Evolutionary conservation across 148 eudicot species (phyloP).

Genomic region (Linanthus parryae): DNA sequence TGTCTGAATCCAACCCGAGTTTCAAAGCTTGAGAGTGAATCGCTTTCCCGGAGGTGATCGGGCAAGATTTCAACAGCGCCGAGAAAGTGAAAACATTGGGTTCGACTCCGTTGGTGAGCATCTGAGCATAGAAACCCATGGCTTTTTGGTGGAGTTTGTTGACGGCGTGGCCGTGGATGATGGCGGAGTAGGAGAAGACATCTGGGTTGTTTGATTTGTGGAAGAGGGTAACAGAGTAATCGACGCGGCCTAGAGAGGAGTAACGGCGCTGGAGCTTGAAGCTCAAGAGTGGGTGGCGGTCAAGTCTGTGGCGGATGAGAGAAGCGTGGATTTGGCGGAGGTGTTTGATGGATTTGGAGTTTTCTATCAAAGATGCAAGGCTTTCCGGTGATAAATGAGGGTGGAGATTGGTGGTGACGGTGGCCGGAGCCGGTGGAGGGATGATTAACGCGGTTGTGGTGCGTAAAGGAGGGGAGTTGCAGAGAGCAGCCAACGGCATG

Average conservation of each 20-base stretch:
- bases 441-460: no score
- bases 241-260: conserved; percentile 43
- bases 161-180: conserved; percentile 45
- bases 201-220: no score
- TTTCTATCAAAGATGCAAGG: conserved; percentile 43
- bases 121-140: conserved; percentile 36
- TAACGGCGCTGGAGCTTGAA: conserved; percentile 84
- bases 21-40: conserved; percentile 57
- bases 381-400: conserved; percentile 29
- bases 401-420: no score
- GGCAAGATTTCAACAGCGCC: conserved; percentile 45
- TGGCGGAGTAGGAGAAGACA: no score
- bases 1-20: conserved; percentile 41
- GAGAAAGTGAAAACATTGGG: conserved; percentile 80
- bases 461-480: no score
- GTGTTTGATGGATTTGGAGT: conserved; percentile 28
- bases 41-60: conserved; percentile 26
- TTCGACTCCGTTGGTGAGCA: conserved; percentile 49
- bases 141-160: conserved; percentile 37
- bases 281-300: conserved; percentile 39
- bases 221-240: no score
- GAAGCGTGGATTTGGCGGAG: conserved; percentile 57
- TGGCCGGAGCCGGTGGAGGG: no score
- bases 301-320: conserved; percentile 55
- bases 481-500: no score